Evolutionary conservation across 495 filamentous ascomycete species (phyloP), one percentile per base, ranked within the genome.

Genomic region (Podospora appendiculata): DNA sequence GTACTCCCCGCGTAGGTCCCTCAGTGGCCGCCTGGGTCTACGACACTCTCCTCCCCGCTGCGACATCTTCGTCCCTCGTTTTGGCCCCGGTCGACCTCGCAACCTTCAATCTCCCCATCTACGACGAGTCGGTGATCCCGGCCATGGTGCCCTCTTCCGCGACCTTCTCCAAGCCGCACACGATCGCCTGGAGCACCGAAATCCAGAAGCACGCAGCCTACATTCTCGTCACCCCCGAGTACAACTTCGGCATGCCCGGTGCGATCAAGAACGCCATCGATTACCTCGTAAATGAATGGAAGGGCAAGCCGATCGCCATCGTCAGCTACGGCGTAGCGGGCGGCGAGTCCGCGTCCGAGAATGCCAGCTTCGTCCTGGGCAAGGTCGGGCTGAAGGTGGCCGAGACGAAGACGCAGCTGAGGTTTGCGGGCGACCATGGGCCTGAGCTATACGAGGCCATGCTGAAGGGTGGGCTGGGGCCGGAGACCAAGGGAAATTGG

Each of bases 181-280:
- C 74, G 25, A 64, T 63, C 10, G 65, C 65, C 6, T 84, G 80
- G 80, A 77, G 71, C 32, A 45, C 57, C 8, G 68, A 75, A 40
- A 77, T 82, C 46, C 54, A 62, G 0, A 55, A 60, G 17, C 68
- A 75, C 54, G 71, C 70, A 47, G 79, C 62, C 1, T 82, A 85
- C 59, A 68, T 86, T 50, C 78, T 87, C 51, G 72, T 85, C 14
- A 73, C 73, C 8, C 76, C 70, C 9, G 70, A 72, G 63, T 72
- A 72, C 55, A 72, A 72, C 63, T 66, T 62, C 53, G 48, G 57
- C 39, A 67, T 77, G 38, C 70, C 79, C 0, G 80, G 79, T 0
- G 74, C 70, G 32, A 54, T 80, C 41, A 84, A 84, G 67, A 83
- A 84, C 59, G 82, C 82, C 13, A 74, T 85, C 44, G 81, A 85